Conservation (phyloP, 345 rosid genomes). For the Eutrema japonicum region DNA sequence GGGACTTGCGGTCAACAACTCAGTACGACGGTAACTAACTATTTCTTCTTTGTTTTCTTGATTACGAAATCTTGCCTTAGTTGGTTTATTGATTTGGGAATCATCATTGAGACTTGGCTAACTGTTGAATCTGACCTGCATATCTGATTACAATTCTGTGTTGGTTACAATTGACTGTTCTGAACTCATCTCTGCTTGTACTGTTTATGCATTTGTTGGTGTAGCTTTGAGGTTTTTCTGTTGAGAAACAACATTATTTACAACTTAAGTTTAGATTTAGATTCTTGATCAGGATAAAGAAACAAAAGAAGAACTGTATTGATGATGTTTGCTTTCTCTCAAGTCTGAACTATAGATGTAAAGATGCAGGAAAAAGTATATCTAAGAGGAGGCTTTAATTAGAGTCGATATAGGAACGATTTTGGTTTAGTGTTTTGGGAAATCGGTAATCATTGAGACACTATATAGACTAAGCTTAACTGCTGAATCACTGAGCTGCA, state of each 20-base stretch:
- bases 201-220: neutral
- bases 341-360: conserved; percentile 7
- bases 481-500: conserved; percentile 16
- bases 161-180: neutral
- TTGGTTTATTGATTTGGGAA: neutral
- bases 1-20: conserved; percentile 50
- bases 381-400: neutral
- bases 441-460: neutral
- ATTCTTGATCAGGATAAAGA: no score
- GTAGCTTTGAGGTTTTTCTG: no score
- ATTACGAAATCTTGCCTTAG: neutral
- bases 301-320: neutral
- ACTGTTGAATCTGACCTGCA: neutral
- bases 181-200: no score
- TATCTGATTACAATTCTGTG: neutral
- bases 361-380: neutral
- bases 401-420: neutral
- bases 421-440: conserved; percentile 5
- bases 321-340: conserved; percentile 13
- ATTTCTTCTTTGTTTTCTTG: conserved; percentile 31
- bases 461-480: neutral
- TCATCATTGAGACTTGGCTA: conserved; percentile 9
- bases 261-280: no score
- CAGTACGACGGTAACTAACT: conserved; percentile 31
- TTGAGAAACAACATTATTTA: no score